Conservation (phyloP, 352 stramenopile genomes). For the Phytopythium helicoides region DNA sequence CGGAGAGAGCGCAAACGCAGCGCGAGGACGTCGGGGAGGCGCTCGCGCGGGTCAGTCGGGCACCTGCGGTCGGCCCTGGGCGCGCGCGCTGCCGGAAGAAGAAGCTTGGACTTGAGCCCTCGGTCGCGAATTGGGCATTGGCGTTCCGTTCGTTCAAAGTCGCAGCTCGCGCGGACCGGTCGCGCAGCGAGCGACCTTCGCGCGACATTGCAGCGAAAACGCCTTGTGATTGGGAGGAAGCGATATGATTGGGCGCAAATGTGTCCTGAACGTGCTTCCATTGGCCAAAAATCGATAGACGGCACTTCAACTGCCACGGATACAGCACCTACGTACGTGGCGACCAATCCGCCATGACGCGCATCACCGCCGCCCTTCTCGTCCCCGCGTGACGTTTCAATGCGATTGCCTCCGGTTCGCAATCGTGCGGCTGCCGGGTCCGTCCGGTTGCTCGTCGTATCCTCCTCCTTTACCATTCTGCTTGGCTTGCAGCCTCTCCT, state of each 20-base stretch:
- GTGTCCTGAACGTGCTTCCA: too few relatives aligned
- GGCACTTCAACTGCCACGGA: too few relatives aligned
- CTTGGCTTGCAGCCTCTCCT: constrained; percentile 47
- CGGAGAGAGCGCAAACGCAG: too few relatives aligned
- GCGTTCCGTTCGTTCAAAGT: constrained; percentile 1
- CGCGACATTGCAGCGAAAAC: constrained; percentile 5
- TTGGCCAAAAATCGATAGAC: too few relatives aligned
- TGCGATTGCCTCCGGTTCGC: constrained; percentile 63
- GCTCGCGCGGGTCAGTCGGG: too few relatives aligned
- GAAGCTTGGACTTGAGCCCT: constrained; percentile 4
- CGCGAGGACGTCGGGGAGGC: not conserved
- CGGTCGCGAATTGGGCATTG: constrained; percentile 5
- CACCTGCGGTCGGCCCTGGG: too few relatives aligned
- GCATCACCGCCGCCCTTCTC: too few relatives aligned
- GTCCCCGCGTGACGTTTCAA: too few relatives aligned
- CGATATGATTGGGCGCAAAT: too few relatives aligned
- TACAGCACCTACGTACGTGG: too few relatives aligned
- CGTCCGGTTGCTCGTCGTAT: constrained; percentile 14
- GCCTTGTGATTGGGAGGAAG: too few relatives aligned
- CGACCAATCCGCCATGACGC: too few relatives aligned
- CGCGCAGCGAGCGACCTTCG: constrained; percentile 10
- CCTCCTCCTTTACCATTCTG: constrained; percentile 24
- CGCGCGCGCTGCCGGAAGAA: not conserved
- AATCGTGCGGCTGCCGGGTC: constrained; percentile 24
- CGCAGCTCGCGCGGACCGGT: not conserved